phyloP scores from a whole-genome alignment of 257 asterid species.

The Penstemon davidsonii region DNA sequence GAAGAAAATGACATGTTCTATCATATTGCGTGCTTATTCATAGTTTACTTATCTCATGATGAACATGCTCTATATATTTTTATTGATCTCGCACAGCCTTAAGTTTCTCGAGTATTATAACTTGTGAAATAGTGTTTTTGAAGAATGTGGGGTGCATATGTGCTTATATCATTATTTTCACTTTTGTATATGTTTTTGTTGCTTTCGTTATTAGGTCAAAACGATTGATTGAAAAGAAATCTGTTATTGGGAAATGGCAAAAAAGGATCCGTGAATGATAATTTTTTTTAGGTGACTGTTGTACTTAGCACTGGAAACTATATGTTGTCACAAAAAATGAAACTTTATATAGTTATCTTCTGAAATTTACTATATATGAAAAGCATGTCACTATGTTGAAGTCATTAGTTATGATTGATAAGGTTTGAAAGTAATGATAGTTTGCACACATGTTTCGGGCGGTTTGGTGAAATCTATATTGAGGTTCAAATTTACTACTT shows the following conservation, averaged over 20 bases:
- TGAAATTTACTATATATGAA: neutral
- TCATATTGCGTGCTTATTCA: conserved; percentile 13
- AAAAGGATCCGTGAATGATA: neutral
- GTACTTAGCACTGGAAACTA: neutral
- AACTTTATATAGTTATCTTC: too few relatives aligned
- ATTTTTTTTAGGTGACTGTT: conserved; percentile 5
- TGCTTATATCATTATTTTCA: conserved; percentile 12
- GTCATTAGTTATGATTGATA: neutral
- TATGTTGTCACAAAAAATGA: neutral
- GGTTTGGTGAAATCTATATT: conserved; percentile 1
- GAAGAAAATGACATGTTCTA: conserved; percentile 3
- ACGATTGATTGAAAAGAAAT: conserved; percentile 10
- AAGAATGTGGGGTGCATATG: neutral
- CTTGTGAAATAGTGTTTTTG: neutral
- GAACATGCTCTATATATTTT: conserved; percentile 18
- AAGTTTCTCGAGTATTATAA: conserved; percentile 3
- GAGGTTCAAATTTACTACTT: neutral
- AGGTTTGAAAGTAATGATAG: neutral
- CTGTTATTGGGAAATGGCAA: conserved; percentile 18
- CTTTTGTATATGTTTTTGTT: conserved; percentile 5
- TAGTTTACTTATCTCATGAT: conserved; percentile 9
- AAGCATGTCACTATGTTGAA: neutral
- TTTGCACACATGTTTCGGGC: neutral
- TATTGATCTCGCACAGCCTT: too few relatives aligned
- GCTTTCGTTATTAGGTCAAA: conserved; percentile 19